Evolutionary conservation across 2,329 filamentous ascomycete genomes (phyloP), one percentile per base, ranked within the genome.

Genomic region (Helotiales sp.): DNA sequence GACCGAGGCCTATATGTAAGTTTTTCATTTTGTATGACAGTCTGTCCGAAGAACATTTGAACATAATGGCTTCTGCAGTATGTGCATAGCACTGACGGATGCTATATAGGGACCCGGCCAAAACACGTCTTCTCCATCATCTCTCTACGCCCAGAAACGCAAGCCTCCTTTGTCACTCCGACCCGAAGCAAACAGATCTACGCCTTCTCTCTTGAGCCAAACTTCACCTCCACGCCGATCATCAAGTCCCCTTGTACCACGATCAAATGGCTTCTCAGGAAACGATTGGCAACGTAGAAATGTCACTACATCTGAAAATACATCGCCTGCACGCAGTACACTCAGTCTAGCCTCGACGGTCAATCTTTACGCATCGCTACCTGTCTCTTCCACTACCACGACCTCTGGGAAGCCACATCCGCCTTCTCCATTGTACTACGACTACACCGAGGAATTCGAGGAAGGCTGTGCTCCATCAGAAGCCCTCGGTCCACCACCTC

Each of bases 401-500:
- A 70, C 69, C 2, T 66, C 67, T 17, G 63, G 63, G 52, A 68
- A 67, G 42, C 17, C 56, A n/a, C 58, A 59, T 48, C 54, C 63
- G 15, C 49, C 63, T 19, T 69, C 68, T 31, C 70, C 70, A 27
- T 51, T 70, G 24, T 72, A 71, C 50, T 72, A 72, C 57, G 70
- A 72, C 50, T 72, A 72, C 55, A 70, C 70, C 1, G 70, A 72
- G 52, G 66, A 71, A 29, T 72, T 71, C 44, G 67, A 70, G n/a
- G 68, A 67, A 30, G 57, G 60, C 6, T 62, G 63, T 17, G 57
- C 40, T 27, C 58, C 54, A 5, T 48, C 63, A 47, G 53, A 54
- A 17, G 13, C 49, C 36, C 55, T 63, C 25, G 64, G 62, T n/a
- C 67, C 65, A 33, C 63, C 66, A 15, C 66, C 69, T 15, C 59